phyloP scores from a whole-genome alignment of 768 basidiomycete species.

The Dioszegia aurantiaca region DNA sequence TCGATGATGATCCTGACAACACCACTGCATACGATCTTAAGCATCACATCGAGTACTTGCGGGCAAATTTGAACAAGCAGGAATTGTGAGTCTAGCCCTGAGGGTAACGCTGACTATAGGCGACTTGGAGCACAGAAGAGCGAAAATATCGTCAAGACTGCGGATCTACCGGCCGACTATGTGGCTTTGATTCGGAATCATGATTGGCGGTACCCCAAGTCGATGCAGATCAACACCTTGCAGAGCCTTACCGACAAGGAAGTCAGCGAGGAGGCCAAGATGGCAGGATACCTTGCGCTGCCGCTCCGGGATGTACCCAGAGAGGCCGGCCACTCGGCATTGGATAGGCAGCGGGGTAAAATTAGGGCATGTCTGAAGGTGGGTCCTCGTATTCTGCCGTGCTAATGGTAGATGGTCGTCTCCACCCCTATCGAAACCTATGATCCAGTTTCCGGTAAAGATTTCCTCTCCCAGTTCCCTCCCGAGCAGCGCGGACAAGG shows the following conservation, averaged over 20 bases:
- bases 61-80: slow-evolving; percentile 78
- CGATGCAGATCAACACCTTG: neutral
- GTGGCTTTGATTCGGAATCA: slow-evolving; percentile 11
- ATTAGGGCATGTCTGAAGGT: slow-evolving; percentile 11
- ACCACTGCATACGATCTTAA: slow-evolving; percentile 74
- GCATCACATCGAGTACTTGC: slow-evolving; percentile 75
- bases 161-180: slow-evolving; percentile 25
- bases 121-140: slow-evolving; percentile 6
- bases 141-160: slow-evolving; percentile 7
- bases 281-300: neutral
- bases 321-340: neutral
- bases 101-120: slow-evolving; percentile 5
- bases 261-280: slow-evolving; percentile 4
- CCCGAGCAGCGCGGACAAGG: slow-evolving; percentile 56
- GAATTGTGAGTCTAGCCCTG: slow-evolving; percentile 63
- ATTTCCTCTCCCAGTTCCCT: slow-evolving; percentile 58
- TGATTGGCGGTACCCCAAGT: slow-evolving; percentile 20
- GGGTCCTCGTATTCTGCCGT: neutral
- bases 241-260: neutral
- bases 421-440: slow-evolving; percentile 71
- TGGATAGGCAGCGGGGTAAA: neutral
- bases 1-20: slow-evolving; percentile 68
- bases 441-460: slow-evolving; percentile 61
- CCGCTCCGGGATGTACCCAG: neutral
- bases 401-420: slow-evolving; percentile 65